A percentile compares a stretch with the other conserved stretches of the same genome.
phyloP scores from a whole-genome alignment of 306 rosid genomes.

The Quillaja saponaria region DNA sequence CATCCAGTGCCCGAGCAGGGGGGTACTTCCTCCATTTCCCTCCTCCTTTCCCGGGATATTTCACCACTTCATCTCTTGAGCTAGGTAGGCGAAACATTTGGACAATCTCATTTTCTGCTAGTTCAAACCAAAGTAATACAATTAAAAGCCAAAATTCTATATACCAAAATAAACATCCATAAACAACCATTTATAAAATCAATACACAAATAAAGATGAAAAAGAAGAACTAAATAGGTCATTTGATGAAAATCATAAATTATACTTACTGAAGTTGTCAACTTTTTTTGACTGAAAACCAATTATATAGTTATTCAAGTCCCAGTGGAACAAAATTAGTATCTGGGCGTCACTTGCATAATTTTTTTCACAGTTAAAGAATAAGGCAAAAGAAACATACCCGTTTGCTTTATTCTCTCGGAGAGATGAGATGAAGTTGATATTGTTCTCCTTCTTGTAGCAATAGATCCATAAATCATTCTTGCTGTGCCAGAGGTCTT shows the following conservation, averaged over 20 bases:
- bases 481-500: no score
- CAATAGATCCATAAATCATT: conserved; percentile 38
- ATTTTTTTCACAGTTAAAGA: background rate
- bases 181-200: background rate
- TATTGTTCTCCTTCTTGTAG: conserved; percentile 51
- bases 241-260: background rate
- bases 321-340: conserved; percentile 1
- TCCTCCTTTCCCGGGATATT: conserved; percentile 40
- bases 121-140: conserved; percentile 36
- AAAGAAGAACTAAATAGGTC: background rate
- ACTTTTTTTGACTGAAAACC: background rate
- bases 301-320: background rate
- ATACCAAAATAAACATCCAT: conserved; percentile 17
- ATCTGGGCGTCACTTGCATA: background rate
- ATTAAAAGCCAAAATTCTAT: conserved; percentile 24
- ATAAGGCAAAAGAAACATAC: conserved; percentile 28
- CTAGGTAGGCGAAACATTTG: conserved; percentile 64
- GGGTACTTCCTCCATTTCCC: conserved; percentile 47
- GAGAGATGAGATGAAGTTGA: conserved; percentile 54
- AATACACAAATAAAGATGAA: background rate
- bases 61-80: conserved; percentile 34
- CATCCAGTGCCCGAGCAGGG: conserved; percentile 66
- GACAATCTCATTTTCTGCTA: conserved; percentile 77
- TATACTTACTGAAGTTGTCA: background rate
- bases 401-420: conserved; percentile 81